Percentiles rank a stretch among this genome's conserved stretches.
phyloP scores from a whole-genome alignment of 2,329 filamentous ascomycete genomes.

The Ophiostoma sp. region DNA sequence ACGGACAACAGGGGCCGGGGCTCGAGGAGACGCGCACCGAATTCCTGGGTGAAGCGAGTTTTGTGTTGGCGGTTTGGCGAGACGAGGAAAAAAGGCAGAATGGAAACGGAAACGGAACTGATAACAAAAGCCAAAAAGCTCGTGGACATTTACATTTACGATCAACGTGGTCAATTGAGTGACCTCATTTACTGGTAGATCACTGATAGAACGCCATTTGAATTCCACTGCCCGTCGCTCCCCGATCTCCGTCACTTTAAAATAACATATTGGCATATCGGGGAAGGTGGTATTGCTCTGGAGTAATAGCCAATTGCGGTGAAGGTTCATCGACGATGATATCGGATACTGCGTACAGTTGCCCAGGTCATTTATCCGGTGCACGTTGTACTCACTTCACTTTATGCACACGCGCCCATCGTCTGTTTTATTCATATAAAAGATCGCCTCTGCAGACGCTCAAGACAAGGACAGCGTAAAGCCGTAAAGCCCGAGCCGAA shows the following conservation, averaged over 20 bases:
- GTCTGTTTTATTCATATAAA: neutral
- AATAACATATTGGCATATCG: neutral
- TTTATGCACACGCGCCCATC: neutral
- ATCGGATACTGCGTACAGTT: too few relatives aligned
- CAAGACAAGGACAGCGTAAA: conserved; percentile 2
- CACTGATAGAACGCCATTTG: neutral
- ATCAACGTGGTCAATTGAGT: neutral
- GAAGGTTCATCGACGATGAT: neutral
- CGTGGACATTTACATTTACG: neutral
- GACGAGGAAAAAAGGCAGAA: neutral
- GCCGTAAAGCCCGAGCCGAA: conserved; percentile 7
- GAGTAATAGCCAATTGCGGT: neutral
- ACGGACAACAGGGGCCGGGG: conserved; percentile 13
- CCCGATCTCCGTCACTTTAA: neutral
- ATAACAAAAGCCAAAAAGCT: neutral
- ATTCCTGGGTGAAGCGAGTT: conserved; percentile 6
- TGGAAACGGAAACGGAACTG: neutral
- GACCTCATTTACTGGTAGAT: neutral
- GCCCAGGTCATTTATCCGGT: neutral
- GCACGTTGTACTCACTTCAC: neutral
- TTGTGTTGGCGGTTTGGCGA: neutral
- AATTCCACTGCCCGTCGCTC: neutral
- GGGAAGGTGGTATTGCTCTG: neutral
- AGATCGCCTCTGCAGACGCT: neutral
- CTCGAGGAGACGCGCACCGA: conserved; percentile 1